Percentiles rank a stretch among this genome's conserved stretches.
These are phyloP conservation scores for Betula pendula DNA, from an alignment of 306 rosid genomes.

Conservation along the genomic window DNA sequence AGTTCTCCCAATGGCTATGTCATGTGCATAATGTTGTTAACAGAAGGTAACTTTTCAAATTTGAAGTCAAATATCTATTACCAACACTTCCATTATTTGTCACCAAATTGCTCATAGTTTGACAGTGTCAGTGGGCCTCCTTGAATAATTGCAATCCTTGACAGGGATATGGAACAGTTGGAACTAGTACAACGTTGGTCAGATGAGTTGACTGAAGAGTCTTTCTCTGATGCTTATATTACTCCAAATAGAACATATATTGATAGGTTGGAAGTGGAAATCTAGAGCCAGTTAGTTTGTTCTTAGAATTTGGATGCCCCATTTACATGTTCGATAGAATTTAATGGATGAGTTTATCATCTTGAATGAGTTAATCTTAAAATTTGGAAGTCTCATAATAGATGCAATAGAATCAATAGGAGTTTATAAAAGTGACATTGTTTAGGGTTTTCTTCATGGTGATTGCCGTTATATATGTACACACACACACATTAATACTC, in stretches of 20 bases:
- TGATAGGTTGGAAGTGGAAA: neutral
- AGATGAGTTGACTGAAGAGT: neutral
- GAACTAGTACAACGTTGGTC: neutral
- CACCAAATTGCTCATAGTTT: neutral
- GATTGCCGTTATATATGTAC: no score
- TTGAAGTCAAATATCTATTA: neutral
- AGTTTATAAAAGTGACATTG: neutral
- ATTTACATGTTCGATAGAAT: neutral
- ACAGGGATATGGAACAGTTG: neutral
- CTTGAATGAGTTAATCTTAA: neutral
- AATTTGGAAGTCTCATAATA: neutral
- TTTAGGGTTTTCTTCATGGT: no score
- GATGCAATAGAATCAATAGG: neutral
- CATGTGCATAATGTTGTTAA: constrained; percentile 84
- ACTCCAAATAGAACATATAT: neutral
- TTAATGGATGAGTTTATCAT: neutral
- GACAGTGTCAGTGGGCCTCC: neutral
- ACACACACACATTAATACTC: no score
- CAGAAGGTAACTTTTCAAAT: constrained; percentile 54
- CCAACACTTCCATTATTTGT: neutral
- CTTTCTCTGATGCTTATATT: neutral
- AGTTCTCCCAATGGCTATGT: constrained; percentile 76
- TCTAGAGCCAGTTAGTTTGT: neutral
- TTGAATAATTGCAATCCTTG: neutral
- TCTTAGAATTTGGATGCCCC: neutral